These are phyloP conservation scores for Ophiostoma himal-ulmi DNA, from an alignment of 2,329 filamentous ascomycete species.

Conservation along the genomic window DNA sequence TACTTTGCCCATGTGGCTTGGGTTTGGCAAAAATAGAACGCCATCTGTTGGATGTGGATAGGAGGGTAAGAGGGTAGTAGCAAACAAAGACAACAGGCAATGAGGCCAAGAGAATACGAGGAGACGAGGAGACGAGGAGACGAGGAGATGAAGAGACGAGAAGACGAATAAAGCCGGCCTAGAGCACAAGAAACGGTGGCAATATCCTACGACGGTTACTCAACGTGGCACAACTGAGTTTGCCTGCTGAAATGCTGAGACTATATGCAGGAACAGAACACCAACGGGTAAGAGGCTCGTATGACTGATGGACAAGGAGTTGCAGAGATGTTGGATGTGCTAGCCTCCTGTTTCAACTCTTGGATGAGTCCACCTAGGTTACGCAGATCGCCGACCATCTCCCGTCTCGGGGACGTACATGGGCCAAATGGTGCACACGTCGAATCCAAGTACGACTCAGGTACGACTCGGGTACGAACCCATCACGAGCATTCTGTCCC, in stretches of 20 bases:
- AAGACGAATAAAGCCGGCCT: too few species aligned
- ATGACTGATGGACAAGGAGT: background rate
- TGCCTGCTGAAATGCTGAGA: background rate
- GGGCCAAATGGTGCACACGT: background rate
- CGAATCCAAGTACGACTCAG: background rate
- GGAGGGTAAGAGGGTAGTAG: background rate
- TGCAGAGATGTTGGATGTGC: background rate
- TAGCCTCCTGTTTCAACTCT: background rate
- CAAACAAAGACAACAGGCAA: background rate
- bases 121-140: background rate
- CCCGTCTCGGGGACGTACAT: background rate
- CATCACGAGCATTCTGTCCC: background rate
- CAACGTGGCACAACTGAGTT: background rate
- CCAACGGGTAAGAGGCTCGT: background rate
- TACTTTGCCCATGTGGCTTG: background rate
- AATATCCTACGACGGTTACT: background rate
- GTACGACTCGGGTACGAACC: background rate
- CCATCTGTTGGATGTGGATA: background rate
- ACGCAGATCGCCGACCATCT: conserved; percentile 10
- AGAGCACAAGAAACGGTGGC: background rate
- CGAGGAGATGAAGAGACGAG: background rate
- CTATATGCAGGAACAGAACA: background rate
- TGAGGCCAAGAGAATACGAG: background rate
- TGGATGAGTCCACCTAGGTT: background rate
- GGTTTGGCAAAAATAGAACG: background rate